Percentiles rank a stretch among this genome's conserved stretches.
Evolutionary conservation across 83 land plant species (phyloP).

Genomic region (Picea abies): DNA sequence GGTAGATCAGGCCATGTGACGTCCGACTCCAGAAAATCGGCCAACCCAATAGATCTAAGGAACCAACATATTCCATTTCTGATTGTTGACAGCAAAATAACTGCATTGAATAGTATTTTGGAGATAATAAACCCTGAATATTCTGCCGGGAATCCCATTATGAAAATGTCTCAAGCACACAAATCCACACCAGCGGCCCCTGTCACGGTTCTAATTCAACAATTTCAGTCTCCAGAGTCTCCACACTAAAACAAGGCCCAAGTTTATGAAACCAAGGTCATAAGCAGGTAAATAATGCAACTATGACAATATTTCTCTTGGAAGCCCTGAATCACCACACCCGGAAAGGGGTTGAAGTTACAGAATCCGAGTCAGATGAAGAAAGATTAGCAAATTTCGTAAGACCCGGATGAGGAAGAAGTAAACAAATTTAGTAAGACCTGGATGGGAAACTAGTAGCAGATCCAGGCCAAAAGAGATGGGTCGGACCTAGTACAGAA

Average conservation of each 20-base stretch:
- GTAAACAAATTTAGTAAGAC: no score
- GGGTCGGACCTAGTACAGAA: no score
- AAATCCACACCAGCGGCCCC: neutral
- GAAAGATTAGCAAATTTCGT: no score
- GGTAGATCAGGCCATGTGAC: neutral
- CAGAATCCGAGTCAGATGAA: no score
- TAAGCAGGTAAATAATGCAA: neutral
- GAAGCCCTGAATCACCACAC: no score
- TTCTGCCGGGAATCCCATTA: constrained; percentile 14
- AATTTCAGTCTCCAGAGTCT: neutral
- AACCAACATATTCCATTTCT: constrained; percentile 10
- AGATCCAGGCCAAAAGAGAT: no score
- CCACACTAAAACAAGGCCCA: neutral
- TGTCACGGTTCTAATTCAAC: neutral
- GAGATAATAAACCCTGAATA: constrained; percentile 11
- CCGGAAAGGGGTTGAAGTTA: no score
- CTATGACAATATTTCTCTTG: no score
- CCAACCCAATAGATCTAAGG: constrained; percentile 10
- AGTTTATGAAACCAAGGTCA: neutral
- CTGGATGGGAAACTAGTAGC: no score
- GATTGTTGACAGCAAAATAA: neutral
- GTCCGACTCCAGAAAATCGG: constrained; percentile 9
- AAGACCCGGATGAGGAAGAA: no score
- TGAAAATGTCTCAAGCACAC: neutral
- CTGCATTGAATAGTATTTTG: neutral